Evolutionary conservation across 2,329 filamentous ascomycete species (phyloP).

Genomic region (Verticillium zaregamsianum): DNA sequence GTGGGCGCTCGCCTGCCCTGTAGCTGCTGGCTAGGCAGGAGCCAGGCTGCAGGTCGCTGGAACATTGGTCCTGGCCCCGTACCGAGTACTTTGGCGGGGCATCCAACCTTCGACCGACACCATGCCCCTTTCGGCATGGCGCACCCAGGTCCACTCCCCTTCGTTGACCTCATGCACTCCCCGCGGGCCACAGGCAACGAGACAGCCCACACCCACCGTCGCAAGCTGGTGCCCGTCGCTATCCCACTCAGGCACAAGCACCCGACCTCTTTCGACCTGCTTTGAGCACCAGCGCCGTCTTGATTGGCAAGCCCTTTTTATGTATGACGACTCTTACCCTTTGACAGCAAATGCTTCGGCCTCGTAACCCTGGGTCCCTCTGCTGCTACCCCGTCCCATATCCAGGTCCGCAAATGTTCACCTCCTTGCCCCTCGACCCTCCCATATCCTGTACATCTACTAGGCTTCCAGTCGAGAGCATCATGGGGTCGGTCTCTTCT

Average conservation of each 20-base stretch:
- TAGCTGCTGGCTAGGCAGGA: neutral
- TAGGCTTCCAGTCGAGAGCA: neutral
- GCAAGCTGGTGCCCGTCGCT: neutral
- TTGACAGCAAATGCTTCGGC: neutral
- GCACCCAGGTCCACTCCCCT: neutral
- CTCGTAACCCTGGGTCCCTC: neutral
- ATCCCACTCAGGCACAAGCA: neutral
- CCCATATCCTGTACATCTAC: neutral
- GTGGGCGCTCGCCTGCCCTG: neutral
- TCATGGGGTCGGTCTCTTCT: neutral
- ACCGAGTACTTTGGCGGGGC: neutral
- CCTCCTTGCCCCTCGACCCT: neutral
- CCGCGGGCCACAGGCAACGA: neutral
- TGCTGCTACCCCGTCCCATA: neutral
- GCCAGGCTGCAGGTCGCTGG: neutral
- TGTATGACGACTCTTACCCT: neutral
- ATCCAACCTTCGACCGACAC: neutral
- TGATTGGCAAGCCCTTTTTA: neutral
- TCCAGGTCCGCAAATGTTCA: neutral
- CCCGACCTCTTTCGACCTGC: neutral
- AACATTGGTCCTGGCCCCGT: neutral
- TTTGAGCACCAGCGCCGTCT: neutral
- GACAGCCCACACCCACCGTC: neutral
- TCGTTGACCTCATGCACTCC: neutral
- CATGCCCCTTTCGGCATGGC: neutral